Evolutionary conservation across 441 rosid species (phyloP).

Genomic region (Geranium incanum): DNA sequence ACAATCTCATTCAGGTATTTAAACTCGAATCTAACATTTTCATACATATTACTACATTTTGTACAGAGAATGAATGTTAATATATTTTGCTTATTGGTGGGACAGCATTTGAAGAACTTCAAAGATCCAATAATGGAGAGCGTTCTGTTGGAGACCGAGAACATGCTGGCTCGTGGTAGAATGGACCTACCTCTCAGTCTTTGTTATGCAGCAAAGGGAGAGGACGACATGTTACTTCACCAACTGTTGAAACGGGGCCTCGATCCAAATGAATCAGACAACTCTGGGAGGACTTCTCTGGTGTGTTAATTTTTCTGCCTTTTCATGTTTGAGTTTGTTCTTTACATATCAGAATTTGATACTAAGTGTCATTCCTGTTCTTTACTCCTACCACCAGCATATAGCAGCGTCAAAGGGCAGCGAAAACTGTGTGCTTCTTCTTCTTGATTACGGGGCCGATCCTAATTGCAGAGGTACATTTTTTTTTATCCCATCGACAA

Average conservation of each 20-base stretch:
- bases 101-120: slow-evolving; percentile 61
- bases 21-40: background rate
- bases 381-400: slow-evolving; percentile 29
- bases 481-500: no score
- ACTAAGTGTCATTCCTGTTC: background rate
- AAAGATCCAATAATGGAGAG: slow-evolving; percentile 49
- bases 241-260: slow-evolving; percentile 63
- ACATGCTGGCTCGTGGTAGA: slow-evolving; percentile 64
- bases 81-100: slow-evolving; percentile 13
- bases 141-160: slow-evolving; percentile 55
- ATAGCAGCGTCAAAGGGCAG: slow-evolving; percentile 70
- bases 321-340: background rate
- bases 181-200: slow-evolving; percentile 71
- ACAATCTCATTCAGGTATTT: slow-evolving; percentile 76
- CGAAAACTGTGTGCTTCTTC: slow-evolving; percentile 53
- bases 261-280: slow-evolving; percentile 68
- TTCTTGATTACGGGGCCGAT: slow-evolving; percentile 67
- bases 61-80: background rate
- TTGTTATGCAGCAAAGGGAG: slow-evolving; percentile 68
- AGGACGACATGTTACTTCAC: slow-evolving; percentile 64
- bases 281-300: slow-evolving; percentile 55
- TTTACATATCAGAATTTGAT: background rate
- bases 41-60: background rate
- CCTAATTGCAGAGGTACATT: slow-evolving; percentile 61
- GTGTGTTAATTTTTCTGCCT: slow-evolving; percentile 23